phyloP scores from a whole-genome alignment of 2,329 filamentous ascomycete species.

The Arthrobotrys sphaeroides region DNA sequence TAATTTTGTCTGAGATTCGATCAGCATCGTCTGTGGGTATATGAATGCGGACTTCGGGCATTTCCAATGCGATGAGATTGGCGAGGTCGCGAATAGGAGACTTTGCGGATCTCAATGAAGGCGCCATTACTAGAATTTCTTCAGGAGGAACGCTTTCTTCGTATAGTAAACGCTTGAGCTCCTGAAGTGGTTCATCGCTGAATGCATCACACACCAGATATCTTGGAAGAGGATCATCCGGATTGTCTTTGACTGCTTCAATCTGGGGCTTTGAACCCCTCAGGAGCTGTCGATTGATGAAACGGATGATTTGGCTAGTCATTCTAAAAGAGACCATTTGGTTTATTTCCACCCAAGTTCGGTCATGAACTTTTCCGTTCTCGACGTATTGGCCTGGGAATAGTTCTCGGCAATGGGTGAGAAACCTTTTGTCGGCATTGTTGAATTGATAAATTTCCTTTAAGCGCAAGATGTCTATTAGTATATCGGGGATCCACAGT shows the following conservation, averaged over 20 bases:
- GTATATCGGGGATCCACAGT: neutral
- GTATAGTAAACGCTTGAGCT: slow-evolving; percentile 28
- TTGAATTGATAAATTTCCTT: slow-evolving; percentile 55
- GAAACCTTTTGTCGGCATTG: slow-evolving; percentile 53
- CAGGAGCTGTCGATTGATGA: slow-evolving; percentile 48
- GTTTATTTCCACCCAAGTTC: slow-evolving; percentile 43
- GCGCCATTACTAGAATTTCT: slow-evolving; percentile 50
- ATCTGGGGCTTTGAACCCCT: slow-evolving; percentile 29
- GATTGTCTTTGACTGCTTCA: slow-evolving; percentile 29
- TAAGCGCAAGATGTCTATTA: neutral
- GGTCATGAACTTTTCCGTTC: slow-evolving; percentile 16
- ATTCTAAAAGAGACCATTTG: slow-evolving; percentile 51
- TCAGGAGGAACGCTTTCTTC: slow-evolving; percentile 26
- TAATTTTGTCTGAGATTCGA: slow-evolving; percentile 14
- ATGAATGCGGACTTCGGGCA: slow-evolving; percentile 44
- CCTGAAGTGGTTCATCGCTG: slow-evolving; percentile 23
- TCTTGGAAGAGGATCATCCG: slow-evolving; percentile 39
- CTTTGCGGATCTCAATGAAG: slow-evolving; percentile 31
- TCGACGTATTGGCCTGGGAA: slow-evolving; percentile 34
- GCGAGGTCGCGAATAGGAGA: slow-evolving; percentile 36
- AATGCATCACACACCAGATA: slow-evolving; percentile 52
- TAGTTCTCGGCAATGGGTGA: slow-evolving; percentile 44
- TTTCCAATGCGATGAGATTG: slow-evolving; percentile 39
- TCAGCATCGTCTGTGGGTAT: slow-evolving; percentile 38
- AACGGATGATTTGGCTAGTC: slow-evolving; percentile 36